Evolutionary conservation across 2,329 filamentous ascomycete species (phyloP).

Genomic region (Colletotrichum destructivum): DNA sequence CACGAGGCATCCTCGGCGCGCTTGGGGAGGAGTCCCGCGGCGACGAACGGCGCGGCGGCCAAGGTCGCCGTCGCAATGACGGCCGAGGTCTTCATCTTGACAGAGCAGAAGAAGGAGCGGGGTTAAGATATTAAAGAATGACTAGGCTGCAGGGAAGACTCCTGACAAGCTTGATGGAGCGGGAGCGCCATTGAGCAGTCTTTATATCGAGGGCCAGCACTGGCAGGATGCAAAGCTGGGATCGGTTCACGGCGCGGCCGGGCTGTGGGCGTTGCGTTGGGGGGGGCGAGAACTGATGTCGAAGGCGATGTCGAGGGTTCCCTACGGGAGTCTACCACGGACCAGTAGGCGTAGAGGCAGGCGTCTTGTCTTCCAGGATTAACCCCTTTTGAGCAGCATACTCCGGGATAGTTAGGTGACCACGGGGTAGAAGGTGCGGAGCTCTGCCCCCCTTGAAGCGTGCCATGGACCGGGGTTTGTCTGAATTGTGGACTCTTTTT

Average conservation of each 20-base stretch:
- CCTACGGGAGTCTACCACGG: neutral
- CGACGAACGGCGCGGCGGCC: slow-evolving; percentile 32
- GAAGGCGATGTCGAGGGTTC: slow-evolving; percentile 8
- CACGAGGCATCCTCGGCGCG: slow-evolving; percentile 48
- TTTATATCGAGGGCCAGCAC: slow-evolving; percentile 34
- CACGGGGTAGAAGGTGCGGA: slow-evolving; percentile 29
- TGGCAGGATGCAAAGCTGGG: neutral
- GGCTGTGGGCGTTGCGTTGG: slow-evolving; percentile 9
- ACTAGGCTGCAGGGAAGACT: slow-evolving; percentile 41
- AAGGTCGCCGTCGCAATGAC: slow-evolving; percentile 31
- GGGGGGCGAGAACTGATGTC: neutral
- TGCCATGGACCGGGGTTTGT: slow-evolving; percentile 27
- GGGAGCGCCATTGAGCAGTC: slow-evolving; percentile 28
- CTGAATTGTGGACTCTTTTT: neutral
- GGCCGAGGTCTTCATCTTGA: slow-evolving; percentile 38
- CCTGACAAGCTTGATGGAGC: slow-evolving; percentile 28
- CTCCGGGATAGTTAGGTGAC: slow-evolving; percentile 26
- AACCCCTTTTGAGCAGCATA: slow-evolving; percentile 28
- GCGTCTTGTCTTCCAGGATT: slow-evolving; percentile 6
- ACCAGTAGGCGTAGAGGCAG: neutral
- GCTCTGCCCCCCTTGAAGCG: slow-evolving; percentile 27
- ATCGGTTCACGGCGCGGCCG: neutral
- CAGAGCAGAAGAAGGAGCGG: slow-evolving; percentile 16
- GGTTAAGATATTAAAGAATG: slow-evolving; percentile 28
- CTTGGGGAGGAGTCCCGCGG: slow-evolving; percentile 35